Base-by-base conservation (phyloP, 192 early-diverging fungal species). In the Spizellomyces sp. region DNA sequence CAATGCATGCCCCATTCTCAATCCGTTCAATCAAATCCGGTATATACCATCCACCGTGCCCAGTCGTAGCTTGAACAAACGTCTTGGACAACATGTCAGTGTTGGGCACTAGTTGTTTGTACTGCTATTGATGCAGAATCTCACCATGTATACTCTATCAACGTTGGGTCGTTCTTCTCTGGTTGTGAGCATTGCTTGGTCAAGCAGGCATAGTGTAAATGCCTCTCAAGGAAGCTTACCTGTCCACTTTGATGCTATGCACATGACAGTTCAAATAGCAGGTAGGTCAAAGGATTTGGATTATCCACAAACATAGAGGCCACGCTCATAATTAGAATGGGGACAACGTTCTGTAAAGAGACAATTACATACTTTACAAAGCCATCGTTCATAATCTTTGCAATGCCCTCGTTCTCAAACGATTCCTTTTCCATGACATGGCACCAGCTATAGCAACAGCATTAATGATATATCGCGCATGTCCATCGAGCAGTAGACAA, bases 381-480 rank as follows among this genome's bases (percentile, higher is more conserved):
- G 58, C 79, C 47, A 9, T 80, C 67, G 65, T 90, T 90, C 85
- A 90, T 87, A 6, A 87, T 48, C 22, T 79, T 52, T 1, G 88
- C 88, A 42, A 83, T 75, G n/a, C 59, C 64, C 48, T 79, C 75
- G 66, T 80, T 83, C 61, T 90, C 83, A 63, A 90, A 90, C 8
- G 82, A 86, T 70, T 90, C 88, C 59, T 87, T 79, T 50, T 83
- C 81, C 88, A 90, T 90, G 7, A 88, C 88, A 77, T 89, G 88
- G 75, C 85, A 86, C 85, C 83, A 84, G 56, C 54, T 56, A 56
- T n/a, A 7, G 52, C 21, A 50, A 9, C 10, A 74, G 69, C 47
- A 9, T 36, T 36, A 36, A 36, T 36, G 3, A 36, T 36, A 36
- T 36, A 36, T 36, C 27, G 0, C 27, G 27, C 27, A 36, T 36